A percentile compares a stretch with the other conserved stretches of the same genome.
These are phyloP conservation scores for Aspergillus ellipticus DNA, from an alignment of 495 filamentous ascomycete genomes.

Conservation along the genomic window DNA sequence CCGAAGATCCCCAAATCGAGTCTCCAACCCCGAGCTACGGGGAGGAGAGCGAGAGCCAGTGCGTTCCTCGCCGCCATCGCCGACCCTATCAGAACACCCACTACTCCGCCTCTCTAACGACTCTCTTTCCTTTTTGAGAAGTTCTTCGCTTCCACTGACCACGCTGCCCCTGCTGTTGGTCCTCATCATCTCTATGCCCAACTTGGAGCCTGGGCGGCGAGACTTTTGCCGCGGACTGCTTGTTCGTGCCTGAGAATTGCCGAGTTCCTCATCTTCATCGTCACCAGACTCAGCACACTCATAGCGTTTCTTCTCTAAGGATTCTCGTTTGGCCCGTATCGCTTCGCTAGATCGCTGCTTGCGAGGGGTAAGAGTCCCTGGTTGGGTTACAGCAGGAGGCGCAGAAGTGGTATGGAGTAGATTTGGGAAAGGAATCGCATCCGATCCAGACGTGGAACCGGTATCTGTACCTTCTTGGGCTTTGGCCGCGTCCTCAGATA, in stretches of 20 bases:
- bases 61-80: slow-evolving; percentile 23
- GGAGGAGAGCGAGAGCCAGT: slow-evolving; percentile 17
- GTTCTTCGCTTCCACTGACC: slow-evolving; percentile 50
- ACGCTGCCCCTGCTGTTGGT: slow-evolving; percentile 89
- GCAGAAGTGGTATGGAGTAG: slow-evolving; percentile 64
- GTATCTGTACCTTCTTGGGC: slow-evolving; percentile 24
- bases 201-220: slow-evolving; percentile 66
- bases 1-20: slow-evolving; percentile 35
- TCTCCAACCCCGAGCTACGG: slow-evolving; percentile 28
- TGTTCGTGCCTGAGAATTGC: slow-evolving; percentile 52
- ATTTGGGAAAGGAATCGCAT: slow-evolving; percentile 42
- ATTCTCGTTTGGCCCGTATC: slow-evolving; percentile 70
- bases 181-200: slow-evolving; percentile 93
- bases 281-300: slow-evolving; percentile 85
- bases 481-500: slow-evolving; percentile 48
- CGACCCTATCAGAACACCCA: slow-evolving; percentile 20
- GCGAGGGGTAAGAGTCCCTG: slow-evolving; percentile 45
- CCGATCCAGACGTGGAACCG: slow-evolving; percentile 23
- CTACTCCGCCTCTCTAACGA: slow-evolving; percentile 23
- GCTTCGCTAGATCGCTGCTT: slow-evolving; percentile 75
- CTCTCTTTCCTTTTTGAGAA: slow-evolving; percentile 37
- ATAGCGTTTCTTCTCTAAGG: slow-evolving; percentile 67
- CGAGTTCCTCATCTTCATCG: slow-evolving; percentile 89
- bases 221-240: slow-evolving; percentile 53
- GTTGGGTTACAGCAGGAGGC: slow-evolving; percentile 57